phyloP scores from a whole-genome alignment of 148 eudicot species.

The Polygonum maritimum region DNA sequence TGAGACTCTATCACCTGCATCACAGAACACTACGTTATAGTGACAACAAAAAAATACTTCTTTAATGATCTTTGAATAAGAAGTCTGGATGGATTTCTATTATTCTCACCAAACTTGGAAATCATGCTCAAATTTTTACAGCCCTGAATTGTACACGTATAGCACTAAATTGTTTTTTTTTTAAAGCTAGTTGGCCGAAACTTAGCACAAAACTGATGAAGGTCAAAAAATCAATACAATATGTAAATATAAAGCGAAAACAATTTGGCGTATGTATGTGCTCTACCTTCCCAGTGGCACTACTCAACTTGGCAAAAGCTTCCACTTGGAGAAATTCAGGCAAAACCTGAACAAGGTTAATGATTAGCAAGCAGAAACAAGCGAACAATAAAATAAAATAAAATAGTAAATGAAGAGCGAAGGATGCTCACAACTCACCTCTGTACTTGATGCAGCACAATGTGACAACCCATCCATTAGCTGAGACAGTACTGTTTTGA shows the following conservation, averaged over 20 bases:
- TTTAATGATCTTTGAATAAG: no score
- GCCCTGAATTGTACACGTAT: no score
- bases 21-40: no score
- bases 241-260: not conserved
- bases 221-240: not conserved
- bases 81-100: no score
- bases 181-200: not conserved
- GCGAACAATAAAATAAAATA: not conserved
- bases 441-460: slow-evolving; percentile 85
- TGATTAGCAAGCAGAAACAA: not conserved
- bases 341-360: slow-evolving; percentile 43
- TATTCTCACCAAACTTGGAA: no score
- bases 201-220: slow-evolving; percentile 1
- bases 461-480: slow-evolving; percentile 11
- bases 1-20: no score
- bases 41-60: no score
- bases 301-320: slow-evolving; percentile 82
- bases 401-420: not conserved
- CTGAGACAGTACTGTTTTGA: no score
- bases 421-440: slow-evolving; percentile 48
- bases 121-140: no score
- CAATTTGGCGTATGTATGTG: not conserved
- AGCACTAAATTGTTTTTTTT: no score
- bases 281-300: slow-evolving; percentile 81
- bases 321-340: slow-evolving; percentile 98